Evolutionary conservation across 1,284 basidiomycete genomes (phyloP).

Genomic region (Sporisorium scitamineum): DNA sequence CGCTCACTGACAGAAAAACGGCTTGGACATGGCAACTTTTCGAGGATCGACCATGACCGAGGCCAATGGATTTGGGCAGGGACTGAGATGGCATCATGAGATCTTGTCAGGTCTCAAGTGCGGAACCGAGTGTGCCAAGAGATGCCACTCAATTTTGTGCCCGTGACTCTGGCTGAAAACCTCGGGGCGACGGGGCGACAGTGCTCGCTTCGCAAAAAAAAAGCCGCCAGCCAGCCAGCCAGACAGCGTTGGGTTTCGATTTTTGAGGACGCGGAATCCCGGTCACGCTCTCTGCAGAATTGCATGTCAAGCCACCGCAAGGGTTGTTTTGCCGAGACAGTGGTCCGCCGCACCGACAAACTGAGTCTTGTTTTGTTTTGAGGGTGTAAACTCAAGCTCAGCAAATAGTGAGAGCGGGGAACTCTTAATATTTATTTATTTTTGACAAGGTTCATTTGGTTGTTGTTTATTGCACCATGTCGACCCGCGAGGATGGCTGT

Average conservation of each 20-base stretch:
- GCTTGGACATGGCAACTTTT: no score
- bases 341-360: background rate
- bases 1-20: no score
- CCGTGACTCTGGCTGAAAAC: no score
- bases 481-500: background rate
- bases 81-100: no score
- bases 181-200: constrained; percentile 1
- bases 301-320: constrained; percentile 1
- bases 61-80: no score
- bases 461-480: background rate
- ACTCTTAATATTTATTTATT: no score
- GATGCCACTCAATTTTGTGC: no score
- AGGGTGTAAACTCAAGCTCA: background rate
- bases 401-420: background rate
- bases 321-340: constrained; percentile 1
- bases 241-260: background rate
- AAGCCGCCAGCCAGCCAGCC: background rate
- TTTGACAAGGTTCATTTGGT: background rate
- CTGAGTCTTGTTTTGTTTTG: constrained; percentile 11
- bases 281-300: background rate
- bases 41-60: no score
- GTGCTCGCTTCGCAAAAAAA: background rate
- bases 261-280: constrained; percentile 17
- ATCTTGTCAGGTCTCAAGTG: no score
- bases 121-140: no score